phyloP scores from a whole-genome alignment of 1,284 basidiomycete species.

The Trametes pubescens region DNA sequence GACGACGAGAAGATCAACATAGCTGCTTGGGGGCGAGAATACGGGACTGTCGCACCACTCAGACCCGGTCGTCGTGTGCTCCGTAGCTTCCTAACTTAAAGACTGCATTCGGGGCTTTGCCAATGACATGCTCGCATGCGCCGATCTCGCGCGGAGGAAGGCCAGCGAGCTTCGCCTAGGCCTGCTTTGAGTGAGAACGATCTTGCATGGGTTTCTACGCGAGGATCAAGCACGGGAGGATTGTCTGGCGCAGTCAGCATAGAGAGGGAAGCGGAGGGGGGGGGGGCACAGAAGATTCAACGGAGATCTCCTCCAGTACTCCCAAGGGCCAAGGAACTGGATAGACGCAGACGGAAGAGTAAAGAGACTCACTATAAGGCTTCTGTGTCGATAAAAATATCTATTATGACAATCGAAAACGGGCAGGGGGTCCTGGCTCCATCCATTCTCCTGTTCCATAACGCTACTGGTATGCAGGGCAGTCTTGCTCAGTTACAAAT shows the following conservation, averaged over 20 bases:
- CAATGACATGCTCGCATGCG: constrained; percentile 81
- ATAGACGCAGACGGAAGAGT: no score
- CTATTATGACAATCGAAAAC: no score
- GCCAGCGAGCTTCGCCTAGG: constrained; percentile 89
- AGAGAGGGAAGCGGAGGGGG: constrained; percentile 70
- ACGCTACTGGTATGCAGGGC: no score
- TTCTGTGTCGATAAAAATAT: no score
- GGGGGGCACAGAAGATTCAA: no score
- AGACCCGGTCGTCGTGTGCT: constrained; percentile 18
- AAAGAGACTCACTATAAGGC: no score
- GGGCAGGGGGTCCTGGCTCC: no score
- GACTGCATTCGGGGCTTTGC: constrained; percentile 83
- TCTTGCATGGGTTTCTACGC: constrained; percentile 95
- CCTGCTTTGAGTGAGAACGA: constrained; percentile 90
- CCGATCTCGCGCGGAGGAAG: constrained; percentile 81
- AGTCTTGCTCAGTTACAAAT: no score
- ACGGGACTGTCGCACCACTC: constrained; percentile 17
- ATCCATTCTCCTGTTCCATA: no score
- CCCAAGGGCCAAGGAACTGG: no score
- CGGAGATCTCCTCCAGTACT: no score
- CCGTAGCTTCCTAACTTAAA: constrained; percentile 78
- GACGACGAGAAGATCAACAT: constrained; percentile 32
- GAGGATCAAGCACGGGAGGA: constrained; percentile 87
- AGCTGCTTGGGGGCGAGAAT: constrained; percentile 38
- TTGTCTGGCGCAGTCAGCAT: constrained; percentile 87